Base-by-base conservation (phyloP, 2,329 filamentous ascomycete genomes). In the Arthrobotrys entomopaga region DNA sequence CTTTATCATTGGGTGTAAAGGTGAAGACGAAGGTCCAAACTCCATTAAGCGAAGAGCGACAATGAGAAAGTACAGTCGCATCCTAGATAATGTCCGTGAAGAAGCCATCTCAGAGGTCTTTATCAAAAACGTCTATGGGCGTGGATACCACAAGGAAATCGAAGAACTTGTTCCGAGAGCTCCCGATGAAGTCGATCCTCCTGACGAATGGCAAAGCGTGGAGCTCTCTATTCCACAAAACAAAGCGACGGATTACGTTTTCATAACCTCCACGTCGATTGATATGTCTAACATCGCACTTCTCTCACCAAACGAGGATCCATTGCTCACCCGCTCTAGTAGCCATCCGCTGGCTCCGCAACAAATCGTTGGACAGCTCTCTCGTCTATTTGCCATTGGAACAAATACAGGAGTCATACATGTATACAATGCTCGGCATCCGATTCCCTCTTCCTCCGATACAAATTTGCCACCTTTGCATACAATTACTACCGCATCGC, bases 401-500 rank as follows among this genome's bases (percentile, higher is more conserved):
- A 98, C 93, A 0, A 88, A 88, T 63, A 87, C 84, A 8, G 95
- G 95, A 0, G 84, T 84, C n/a, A 84, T 98, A 5, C 82, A 95
- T 6, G 82, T 96, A 0, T 99, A 93, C 93, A 91, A 99, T 79
- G 86, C 91, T 78, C 90, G 95, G 63, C 89, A 90, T 26, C 83
- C 86, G 8, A 81, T 86, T 4, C 29, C 29, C 16, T 84, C 88
- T 0, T 89, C 90, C 76, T 24, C 61, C 11, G 58, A 57, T 24
- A 46, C 24, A n/a, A 10, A 60, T 3, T 42, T 69, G 13, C 83
- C 96, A 49, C 91, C 94, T 0, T 80, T 96, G n/a, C 89, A 92
- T 26, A 85, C 90, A 58, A 93, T 98, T 52, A 88, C 93, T 78
- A 98, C 95, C 0, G 92, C 96, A 52, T 98, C 94, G 0, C 93